Base-by-base conservation (phyloP, 1,284 basidiomycete species). In the Inonotus hispidus region DNA sequence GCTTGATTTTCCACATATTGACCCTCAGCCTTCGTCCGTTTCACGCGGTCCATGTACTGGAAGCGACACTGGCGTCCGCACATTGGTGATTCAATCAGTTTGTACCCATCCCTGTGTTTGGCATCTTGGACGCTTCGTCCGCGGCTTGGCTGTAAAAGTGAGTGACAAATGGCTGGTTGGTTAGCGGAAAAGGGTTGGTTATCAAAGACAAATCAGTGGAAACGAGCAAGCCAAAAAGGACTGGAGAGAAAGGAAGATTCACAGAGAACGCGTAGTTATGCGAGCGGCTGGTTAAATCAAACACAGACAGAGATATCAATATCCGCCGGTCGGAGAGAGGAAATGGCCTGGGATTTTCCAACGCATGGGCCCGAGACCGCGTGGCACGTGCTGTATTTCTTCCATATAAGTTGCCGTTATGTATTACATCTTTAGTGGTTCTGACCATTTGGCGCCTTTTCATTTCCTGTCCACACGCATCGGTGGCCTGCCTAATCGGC, bases 391-490 rank as follows among this genome's bases (percentile, higher is more conserved):
- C 53, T 19, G 43, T n/a, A 43, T 47, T 45, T 53, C 59, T 50
- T 56, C 60, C 60, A 57, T 56, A 57, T 53, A 56, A 56, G 60
- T 38, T 56, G 39, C 46, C 59, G 29, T 54, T 29, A 25, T 61
- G 53, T 27, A 49, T 59, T 38, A 23, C 37, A 43, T 29, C 41
- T 43, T 21, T 43, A 43, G 50, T 43, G 50, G 54, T 38, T 6
- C 29, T 52, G 29, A 25, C 29, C 50, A 43, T 41, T 53, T 46
- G 25, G 16, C 37, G 32, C 27, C 55, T 56, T 29, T 29, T 29
- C 46, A 56, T 53, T 47, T 25, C n/a, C 27, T 21, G 39, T 54
- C 27, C 59, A 35, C 50, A 59, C 58, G 29, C 46, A 38, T 59
- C 52, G 61, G 35, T 49, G 21, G 41, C 46, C 49, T 59, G 46